phyloP scores from a whole-genome alignment of 306 rosid species.

The Adenanthera pavonina region DNA sequence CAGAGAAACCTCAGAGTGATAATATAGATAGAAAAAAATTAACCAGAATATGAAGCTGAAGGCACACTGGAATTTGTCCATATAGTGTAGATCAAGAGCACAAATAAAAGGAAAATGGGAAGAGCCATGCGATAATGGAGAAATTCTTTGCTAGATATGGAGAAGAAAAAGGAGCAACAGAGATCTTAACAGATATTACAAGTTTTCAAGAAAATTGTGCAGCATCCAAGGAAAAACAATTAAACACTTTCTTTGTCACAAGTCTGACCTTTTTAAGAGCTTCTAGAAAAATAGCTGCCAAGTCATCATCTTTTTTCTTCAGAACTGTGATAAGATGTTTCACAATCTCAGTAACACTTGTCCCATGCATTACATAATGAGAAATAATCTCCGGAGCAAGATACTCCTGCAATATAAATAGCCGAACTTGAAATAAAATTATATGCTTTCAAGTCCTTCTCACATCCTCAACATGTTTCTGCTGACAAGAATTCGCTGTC shows the following conservation, averaged over 20 bases:
- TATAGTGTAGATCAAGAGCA: background rate
- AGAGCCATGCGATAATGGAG: background rate
- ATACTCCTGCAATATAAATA: conserved; percentile 67
- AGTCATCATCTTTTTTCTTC: conserved; percentile 67
- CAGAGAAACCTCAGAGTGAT: conserved; percentile 1
- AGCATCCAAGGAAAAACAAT: conserved; percentile 20
- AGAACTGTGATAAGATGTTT: conserved; percentile 73
- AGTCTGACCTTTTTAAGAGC: conserved; percentile 80
- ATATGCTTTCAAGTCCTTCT: background rate
- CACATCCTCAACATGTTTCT: conserved; percentile 2
- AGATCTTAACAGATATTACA: background rate
- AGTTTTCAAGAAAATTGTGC: background rate
- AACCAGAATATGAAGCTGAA: background rate
- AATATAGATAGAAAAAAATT: background rate
- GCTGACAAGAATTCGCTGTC: conserved; percentile 10
- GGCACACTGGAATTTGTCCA: background rate
- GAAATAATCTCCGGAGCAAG: conserved; percentile 89
- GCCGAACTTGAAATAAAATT: conserved; percentile 33
- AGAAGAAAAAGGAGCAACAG: background rate
- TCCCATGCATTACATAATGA: conserved; percentile 81
- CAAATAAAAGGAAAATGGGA: conserved; percentile 3
- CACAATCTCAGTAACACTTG: conserved; percentile 73
- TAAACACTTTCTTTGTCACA: conserved; percentile 4
- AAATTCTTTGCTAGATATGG: background rate
- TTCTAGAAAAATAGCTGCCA: conserved; percentile 70